A percentile compares a stretch with the other conserved stretches of the same genome.
Evolutionary conservation across 768 basidiomycete genomes (phyloP).

Genomic region (Mycena venus): DNA sequence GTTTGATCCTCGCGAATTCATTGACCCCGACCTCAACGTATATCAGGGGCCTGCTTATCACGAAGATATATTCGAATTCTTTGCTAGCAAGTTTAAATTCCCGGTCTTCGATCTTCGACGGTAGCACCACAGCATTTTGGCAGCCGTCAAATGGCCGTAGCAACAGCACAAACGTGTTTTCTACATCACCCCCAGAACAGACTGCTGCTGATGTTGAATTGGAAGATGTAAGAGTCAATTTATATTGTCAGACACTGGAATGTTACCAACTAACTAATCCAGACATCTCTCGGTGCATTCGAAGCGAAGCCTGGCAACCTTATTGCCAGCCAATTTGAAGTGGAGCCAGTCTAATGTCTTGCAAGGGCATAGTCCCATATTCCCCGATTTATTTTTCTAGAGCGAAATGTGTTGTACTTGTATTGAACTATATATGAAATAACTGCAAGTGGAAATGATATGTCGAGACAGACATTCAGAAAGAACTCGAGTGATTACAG

Average conservation of each 20-base stretch:
- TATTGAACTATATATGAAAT: neutral
- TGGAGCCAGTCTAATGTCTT: neutral
- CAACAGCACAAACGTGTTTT: neutral
- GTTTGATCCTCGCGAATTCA: neutral
- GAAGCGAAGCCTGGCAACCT: neutral
- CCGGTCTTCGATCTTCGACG: neutral
- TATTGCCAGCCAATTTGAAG: neutral
- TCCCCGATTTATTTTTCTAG: neutral
- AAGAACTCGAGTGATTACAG: neutral
- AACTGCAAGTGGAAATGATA: neutral
- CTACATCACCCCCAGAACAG: neutral
- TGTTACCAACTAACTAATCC: neutral
- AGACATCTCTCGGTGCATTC: neutral
- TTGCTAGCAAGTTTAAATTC: conserved; percentile 6
- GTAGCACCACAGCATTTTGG: neutral
- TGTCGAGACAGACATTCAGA: neutral
- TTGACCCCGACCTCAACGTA: neutral
- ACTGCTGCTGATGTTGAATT: neutral
- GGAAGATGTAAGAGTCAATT: neutral
- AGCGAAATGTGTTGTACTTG: neutral
- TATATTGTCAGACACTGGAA: neutral
- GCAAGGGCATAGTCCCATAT: neutral
- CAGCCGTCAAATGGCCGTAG: neutral
- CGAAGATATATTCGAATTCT: conserved; percentile 10
- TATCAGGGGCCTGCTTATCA: conserved; percentile 9